Percentiles rank a stretch among this genome's conserved stretches.
phyloP scores from a whole-genome alignment of 2,329 filamentous ascomycete genomes.

The Simplicillium aogashimaense region DNA sequence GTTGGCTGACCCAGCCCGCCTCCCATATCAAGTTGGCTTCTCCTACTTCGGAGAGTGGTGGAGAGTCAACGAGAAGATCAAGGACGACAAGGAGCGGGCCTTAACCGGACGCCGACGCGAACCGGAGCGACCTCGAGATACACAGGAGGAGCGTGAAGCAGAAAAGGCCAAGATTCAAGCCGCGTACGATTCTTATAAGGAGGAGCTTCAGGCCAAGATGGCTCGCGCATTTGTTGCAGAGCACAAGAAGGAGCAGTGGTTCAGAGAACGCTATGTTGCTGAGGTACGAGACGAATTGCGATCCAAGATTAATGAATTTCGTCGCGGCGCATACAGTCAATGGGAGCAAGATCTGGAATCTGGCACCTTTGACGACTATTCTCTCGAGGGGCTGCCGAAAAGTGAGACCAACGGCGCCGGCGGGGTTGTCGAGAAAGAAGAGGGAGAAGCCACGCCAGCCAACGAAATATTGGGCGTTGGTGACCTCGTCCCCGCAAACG shows the following conservation, averaged over 20 bases:
- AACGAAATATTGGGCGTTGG: slow-evolving; percentile 90
- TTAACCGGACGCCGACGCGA: slow-evolving; percentile 61
- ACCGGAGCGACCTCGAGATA: slow-evolving; percentile 50
- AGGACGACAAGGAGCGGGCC: slow-evolving; percentile 66
- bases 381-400: slow-evolving; percentile 87
- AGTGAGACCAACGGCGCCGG: slow-evolving; percentile 82
- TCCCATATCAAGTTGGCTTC: slow-evolving; percentile 75
- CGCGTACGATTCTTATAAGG: slow-evolving; percentile 58
- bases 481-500: slow-evolving; percentile 74
- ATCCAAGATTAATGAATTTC: slow-evolving; percentile 67
- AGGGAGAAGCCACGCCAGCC: slow-evolving; percentile 83
- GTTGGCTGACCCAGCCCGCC: slow-evolving; percentile 58
- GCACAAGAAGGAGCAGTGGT: slow-evolving; percentile 96
- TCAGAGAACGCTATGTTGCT: slow-evolving; percentile 85
- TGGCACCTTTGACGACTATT: slow-evolving; percentile 88
- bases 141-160: slow-evolving; percentile 66
- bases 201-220: slow-evolving; percentile 66
- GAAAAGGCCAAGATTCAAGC: slow-evolving; percentile 70
- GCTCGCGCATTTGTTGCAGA: slow-evolving; percentile 81
- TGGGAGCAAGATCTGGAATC: slow-evolving; percentile 84
- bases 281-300: slow-evolving; percentile 71
- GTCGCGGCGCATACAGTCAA: slow-evolving; percentile 67
- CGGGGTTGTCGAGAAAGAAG: slow-evolving; percentile 83
- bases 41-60: slow-evolving; percentile 84
- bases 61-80: slow-evolving; percentile 72